Evolutionary conservation across 2,329 filamentous ascomycete genomes (phyloP).

Genomic region (Trichophyton verrucosum): DNA sequence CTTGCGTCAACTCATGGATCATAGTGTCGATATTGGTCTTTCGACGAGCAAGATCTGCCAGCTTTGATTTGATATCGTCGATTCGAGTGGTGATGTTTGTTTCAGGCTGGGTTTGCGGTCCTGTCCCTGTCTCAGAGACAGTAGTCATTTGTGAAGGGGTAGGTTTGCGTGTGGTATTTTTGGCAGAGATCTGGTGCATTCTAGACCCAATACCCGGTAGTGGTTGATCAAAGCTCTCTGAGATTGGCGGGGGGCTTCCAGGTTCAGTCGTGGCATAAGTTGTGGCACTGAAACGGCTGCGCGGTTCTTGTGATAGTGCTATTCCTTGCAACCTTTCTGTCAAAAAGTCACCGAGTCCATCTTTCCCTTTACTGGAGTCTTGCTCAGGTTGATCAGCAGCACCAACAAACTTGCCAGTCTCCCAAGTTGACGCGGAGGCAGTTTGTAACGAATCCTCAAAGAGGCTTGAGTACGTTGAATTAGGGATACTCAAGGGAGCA

Average conservation of each 20-base stretch:
- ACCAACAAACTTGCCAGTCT: neutral
- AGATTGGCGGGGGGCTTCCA: slow-evolving; percentile 28
- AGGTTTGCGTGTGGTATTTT: slow-evolving; percentile 30
- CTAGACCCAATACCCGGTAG: slow-evolving; percentile 21
- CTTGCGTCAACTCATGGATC: slow-evolving; percentile 64
- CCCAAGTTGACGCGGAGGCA: neutral
- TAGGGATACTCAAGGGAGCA: slow-evolving; percentile 29
- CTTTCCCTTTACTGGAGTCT: neutral
- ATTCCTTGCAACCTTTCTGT: slow-evolving; percentile 22
- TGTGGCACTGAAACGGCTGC: slow-evolving; percentile 52
- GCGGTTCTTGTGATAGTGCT: slow-evolving; percentile 40
- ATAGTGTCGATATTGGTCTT: slow-evolving; percentile 59
- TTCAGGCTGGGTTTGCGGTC: slow-evolving; percentile 52
- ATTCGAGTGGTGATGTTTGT: slow-evolving; percentile 51
- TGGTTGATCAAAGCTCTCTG: slow-evolving; percentile 26
- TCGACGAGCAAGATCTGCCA: slow-evolving; percentile 53
- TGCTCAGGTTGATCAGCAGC: neutral
- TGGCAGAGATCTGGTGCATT: slow-evolving; percentile 26
- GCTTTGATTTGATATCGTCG: slow-evolving; percentile 51
- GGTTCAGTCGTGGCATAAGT: slow-evolving; percentile 46
- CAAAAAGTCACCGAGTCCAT: neutral
- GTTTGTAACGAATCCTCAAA: neutral
- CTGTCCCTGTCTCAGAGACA: slow-evolving; percentile 37
- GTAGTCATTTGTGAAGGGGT: slow-evolving; percentile 26
- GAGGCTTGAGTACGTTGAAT: neutral